Evolutionary conservation across 768 basidiomycete species (phyloP).

Genomic region (Pisolithus tinctorius): DNA sequence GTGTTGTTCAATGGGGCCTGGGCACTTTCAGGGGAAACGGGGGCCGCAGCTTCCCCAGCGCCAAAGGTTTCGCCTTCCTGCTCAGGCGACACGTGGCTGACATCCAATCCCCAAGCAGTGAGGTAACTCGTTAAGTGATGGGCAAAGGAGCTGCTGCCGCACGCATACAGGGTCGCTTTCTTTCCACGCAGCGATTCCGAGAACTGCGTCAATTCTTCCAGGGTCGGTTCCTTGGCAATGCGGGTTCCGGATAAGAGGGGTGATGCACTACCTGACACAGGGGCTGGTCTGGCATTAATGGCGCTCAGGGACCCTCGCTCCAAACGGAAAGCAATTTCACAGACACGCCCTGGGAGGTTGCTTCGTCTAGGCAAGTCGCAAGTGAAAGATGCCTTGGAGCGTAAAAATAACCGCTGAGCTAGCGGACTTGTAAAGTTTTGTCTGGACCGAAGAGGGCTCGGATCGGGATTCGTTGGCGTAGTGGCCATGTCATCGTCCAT

Average conservation of each 20-base stretch:
- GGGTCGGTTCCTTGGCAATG: conserved; percentile 63
- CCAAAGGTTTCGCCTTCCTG: conserved; percentile 36
- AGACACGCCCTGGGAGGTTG: conserved; percentile 43
- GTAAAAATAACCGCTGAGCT: conserved; percentile 53
- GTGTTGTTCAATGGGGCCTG: neutral
- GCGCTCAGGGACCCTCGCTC: conserved; percentile 49
- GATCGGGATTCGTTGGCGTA: conserved; percentile 7
- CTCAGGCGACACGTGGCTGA: conserved; percentile 69
- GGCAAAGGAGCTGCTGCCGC: conserved; percentile 82
- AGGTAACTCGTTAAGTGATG: conserved; percentile 91
- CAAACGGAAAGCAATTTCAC: conserved; percentile 59
- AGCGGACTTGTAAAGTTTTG: conserved; percentile 46
- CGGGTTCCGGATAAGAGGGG: conserved; percentile 43
- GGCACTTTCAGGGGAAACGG: conserved; percentile 1
- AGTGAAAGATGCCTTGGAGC: conserved; percentile 44
- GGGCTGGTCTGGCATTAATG: conserved; percentile 31
- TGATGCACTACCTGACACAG: conserved; percentile 42
- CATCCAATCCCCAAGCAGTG: conserved; percentile 92
- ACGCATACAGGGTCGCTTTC: conserved; percentile 78
- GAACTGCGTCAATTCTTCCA: conserved; percentile 74
- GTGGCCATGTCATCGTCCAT: conserved; percentile 4
- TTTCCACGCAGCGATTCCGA: conserved; percentile 78
- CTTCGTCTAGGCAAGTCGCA: conserved; percentile 37
- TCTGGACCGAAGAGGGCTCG: conserved; percentile 20
- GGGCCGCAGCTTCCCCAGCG: neutral